Base-by-base conservation (phyloP, 2,329 filamentous ascomycete genomes). In the Colletotrichum salicis region DNA sequence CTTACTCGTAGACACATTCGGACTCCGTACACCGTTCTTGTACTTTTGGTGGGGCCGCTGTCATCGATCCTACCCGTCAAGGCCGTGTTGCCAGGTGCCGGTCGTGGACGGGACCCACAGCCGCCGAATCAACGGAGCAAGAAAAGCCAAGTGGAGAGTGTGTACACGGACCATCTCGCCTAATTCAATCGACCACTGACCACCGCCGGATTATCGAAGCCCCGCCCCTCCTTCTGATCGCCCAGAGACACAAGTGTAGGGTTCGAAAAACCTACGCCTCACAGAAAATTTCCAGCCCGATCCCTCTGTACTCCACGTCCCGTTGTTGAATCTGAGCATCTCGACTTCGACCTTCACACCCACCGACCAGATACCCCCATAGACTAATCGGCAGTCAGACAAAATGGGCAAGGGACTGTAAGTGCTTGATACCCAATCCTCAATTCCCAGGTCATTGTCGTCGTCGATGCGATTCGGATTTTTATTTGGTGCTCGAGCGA, bases 331-430 rank as follows among this genome's bases (percentile, higher is more conserved):
- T 58, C 31, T 68, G 64, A 59, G 31, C 22, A 54, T 41, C 15
- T 37, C 5, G 52, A 54, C 64, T 59, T 67, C 64, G 65, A 68
- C 65, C 65, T 67, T 69, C 69, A 69, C 69, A 71, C 64, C 69
- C 69, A 71, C 65, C 69, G 69, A 71, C 69, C 69, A 71, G 69
- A 71, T 64, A 71, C 55, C 69, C 65, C 69, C 69, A 71, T 69
- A 71, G 69, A 69, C 69, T 71, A 71, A 71, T 56, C 66, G 70
- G 67, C 70, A 72, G 67, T 72, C 78, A 81, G 83, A 81, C 80
- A 91, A 83, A 80, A 92, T 92, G 89, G 89, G 87, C 83, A 87
- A 89, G 84, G 90, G 90, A 89, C 89, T 87, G 85, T 88, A 81
- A 86, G 86, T 87, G 10, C 19, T 73, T 59, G 19, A 56, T 57